phyloP scores from a whole-genome alignment of 345 rosid genomes.

The Lepidium sativum region DNA sequence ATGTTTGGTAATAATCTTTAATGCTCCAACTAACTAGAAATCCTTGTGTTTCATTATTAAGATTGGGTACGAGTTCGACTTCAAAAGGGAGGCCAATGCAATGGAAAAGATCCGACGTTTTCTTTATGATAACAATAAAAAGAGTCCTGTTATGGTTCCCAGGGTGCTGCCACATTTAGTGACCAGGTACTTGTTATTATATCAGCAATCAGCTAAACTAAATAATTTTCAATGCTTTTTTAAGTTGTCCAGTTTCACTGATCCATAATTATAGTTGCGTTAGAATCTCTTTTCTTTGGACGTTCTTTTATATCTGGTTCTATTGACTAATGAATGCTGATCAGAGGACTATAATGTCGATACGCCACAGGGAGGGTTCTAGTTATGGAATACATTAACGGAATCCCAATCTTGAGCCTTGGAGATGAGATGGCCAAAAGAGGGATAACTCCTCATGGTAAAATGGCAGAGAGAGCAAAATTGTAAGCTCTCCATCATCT shows the following conservation, averaged over 20 bases:
- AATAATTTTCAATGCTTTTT: not conserved
- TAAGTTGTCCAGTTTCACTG: not conserved
- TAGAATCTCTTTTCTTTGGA: not conserved
- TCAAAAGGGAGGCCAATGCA: constrained; percentile 75
- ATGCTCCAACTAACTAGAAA: not conserved
- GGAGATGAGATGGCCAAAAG: constrained; percentile 85
- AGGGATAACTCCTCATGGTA: constrained; percentile 80
- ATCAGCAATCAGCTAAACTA: not conserved
- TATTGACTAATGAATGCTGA: not conserved
- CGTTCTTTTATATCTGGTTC: not conserved
- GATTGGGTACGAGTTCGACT: constrained; percentile 96
- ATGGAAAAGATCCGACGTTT: constrained; percentile 75
- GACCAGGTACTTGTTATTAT: constrained; percentile 45
- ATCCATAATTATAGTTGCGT: not conserved
- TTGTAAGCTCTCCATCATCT: constrained; percentile 53
- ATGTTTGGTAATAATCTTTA: not conserved
- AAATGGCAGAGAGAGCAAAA: constrained; percentile 79
- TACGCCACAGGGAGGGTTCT: constrained; percentile 57
- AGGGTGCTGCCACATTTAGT: constrained; percentile 48
- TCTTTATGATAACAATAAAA: constrained; percentile 69
- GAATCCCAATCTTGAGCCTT: constrained; percentile 85
- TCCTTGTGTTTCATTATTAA: constrained; percentile 23
- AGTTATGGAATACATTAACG: constrained; percentile 89
- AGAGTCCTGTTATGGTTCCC: constrained; percentile 76
- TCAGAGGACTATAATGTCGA: not conserved